Base-by-base conservation (phyloP, 1,284 basidiomycete genomes). In the Inonotus obliquus region DNA sequence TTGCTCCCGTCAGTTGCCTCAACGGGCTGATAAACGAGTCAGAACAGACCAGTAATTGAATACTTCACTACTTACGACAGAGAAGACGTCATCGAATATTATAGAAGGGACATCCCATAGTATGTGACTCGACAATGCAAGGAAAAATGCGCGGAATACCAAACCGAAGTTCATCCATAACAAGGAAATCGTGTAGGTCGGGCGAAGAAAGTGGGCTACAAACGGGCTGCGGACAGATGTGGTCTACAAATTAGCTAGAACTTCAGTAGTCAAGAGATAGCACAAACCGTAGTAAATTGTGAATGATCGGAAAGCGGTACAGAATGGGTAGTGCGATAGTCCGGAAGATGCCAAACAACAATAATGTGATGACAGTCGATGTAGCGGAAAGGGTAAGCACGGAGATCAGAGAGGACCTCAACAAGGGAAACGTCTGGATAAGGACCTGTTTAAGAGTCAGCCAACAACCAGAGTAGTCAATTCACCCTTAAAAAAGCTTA, bases 91-190 rank as follows among this genome's bases (percentile, higher is more conserved):
- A 59, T 87, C 85, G 64, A 89, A 87, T 11, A 86, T 63, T 1
- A 72, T 73, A 57, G 87, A 83, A 0, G 84, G 74, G 10, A 81
- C 75, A 67, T 89, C 87, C 87, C 87, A 88, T 7, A 75, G 75
- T 4, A 76, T 71, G 2, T 82, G 65, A 4, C 80, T 87, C 9
- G 76, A 76, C 38, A 81, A 68, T 1, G 76, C 81, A 5, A 87
- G 67, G 29, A 74, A 76, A 72, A 80, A 85, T 0, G 79, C 74
- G 23, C 81, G 75, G 14, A 71, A 67, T 17, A 86, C 68, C 2
- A 87, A 71, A 0, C 73, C 64, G 32, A 77, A 64, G 63, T 87
- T 76, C 10, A 70, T 71, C 45, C 81, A 69, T 0, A 83, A 78
- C 10, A 87, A 75, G 1, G 75, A 67, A 10, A 86, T 48, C 0